phyloP scores from a whole-genome alignment of 805 yeast genomes.

The Metschnikowia continentalis region DNA sequence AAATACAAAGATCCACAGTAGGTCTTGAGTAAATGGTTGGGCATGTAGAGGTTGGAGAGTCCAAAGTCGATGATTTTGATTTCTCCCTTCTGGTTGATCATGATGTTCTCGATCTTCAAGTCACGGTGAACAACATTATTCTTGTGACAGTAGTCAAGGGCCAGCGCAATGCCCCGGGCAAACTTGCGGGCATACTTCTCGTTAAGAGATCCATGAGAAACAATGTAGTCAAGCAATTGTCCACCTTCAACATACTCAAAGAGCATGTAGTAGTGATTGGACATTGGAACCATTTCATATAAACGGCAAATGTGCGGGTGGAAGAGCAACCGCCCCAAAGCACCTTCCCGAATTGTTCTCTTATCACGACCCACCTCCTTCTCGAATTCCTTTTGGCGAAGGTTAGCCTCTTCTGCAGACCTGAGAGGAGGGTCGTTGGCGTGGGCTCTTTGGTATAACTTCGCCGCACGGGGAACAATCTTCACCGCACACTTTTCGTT shows the following conservation, averaged over 20 bases:
- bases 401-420: conserved; percentile 52
- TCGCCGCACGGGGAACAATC: conserved; percentile 87
- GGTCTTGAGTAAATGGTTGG: conserved; percentile 71
- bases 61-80: conserved; percentile 97
- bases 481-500: conserved; percentile 86
- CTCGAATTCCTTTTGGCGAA: conserved; percentile 65
- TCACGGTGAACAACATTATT: conserved; percentile 97
- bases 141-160: conserved; percentile 88
- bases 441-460: conserved; percentile 68
- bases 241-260: conserved; percentile 97
- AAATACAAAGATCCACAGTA: conserved; percentile 96
- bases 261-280: conserved; percentile 93
- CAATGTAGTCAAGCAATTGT: conserved; percentile 94
- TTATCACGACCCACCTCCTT: conserved; percentile 87
- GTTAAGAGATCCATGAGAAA: conserved; percentile 89
- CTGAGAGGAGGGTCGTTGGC: conserved; percentile 63
- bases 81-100: conserved; percentile 91
- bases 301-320: conserved; percentile 91
- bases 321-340: conserved; percentile 80
- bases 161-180: conserved; percentile 91
- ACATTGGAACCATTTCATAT: conserved; percentile 93
- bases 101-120: conserved; percentile 90
- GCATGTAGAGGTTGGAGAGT: conserved; percentile 78
- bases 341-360: conserved; percentile 92
- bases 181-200: conserved; percentile 93